Evolutionary conservation across 345 rosid species (phyloP), one percentile per base, ranked within the genome.

Genomic region (Populus deltoides): DNA sequence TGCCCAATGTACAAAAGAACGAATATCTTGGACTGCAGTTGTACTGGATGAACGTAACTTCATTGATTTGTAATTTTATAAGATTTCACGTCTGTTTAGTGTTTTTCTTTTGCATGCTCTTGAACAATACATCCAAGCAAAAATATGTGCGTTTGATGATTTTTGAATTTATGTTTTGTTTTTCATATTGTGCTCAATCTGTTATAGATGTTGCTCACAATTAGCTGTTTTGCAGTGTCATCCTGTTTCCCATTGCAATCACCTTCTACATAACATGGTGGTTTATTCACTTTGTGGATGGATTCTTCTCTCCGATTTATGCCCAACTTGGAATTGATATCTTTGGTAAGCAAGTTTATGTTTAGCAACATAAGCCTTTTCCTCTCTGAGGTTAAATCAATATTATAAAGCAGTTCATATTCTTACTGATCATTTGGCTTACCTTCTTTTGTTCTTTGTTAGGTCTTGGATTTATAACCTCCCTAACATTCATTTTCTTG

Each of bases 191-290:
- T 66, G 63, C 35, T 68, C 22, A 49, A 68, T 75, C 81, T 70
- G 55, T 61, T 29, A 71, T 51, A 17, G 49, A 38, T 66, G 68
- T 68, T 78, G 43, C 87, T 85, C 39, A 75, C 68, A 80, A 83
- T 66, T 70, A 24, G 31, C 38, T 59, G 62, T 83, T 82, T 76
- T 89, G 90, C 93, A 96, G 99, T 82, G 99, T 94, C 75, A 97
- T 97, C 86, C 84, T 97, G 72, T 90, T 97, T 79, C 99, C 98
- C 29, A 92, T 97, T 78, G 97, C 97, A 1, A 86, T 94, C 82
- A 97, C 98, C 72, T 97, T 97, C 90, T 97, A 94, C 75, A 82
- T 91, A 66, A 97, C 99, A 2, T 97, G 99, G 99, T 97, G 99
- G 99, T 97, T 97, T 81, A 90, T 97, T 89, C 98, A 92, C 88